A percentile compares a stretch with the other conserved stretches of the same genome.
Conservation (phyloP, 2,329 filamentous ascomycete genomes). For the Claviceps cyperi region DNA sequence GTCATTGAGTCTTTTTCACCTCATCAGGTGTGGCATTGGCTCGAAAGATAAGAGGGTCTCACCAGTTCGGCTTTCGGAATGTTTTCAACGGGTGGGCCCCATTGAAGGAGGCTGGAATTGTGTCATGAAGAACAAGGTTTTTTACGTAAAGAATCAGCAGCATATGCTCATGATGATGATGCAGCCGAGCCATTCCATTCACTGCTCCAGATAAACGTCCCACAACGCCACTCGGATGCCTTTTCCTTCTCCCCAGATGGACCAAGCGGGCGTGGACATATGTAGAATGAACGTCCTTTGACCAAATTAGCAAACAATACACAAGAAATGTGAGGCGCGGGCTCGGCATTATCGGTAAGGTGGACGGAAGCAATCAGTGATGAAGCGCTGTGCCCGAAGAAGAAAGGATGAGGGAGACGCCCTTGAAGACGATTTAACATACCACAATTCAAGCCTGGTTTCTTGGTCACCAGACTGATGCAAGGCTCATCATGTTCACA, state of each 20-base stretch:
- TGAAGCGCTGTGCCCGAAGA: too few relatives aligned
- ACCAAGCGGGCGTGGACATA: slow-evolving; percentile 59
- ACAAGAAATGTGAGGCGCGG: background rate
- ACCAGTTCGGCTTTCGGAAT: too few relatives aligned
- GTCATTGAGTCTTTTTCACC: too few relatives aligned
- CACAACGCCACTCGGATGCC: slow-evolving; percentile 74
- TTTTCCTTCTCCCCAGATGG: slow-evolving; percentile 75
- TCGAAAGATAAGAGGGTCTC: too few relatives aligned
- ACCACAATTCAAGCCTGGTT: slow-evolving; percentile 71
- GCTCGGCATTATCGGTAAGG: background rate
- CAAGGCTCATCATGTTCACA: slow-evolving; percentile 88
- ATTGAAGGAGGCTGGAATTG: too few relatives aligned
- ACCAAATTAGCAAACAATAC: background rate
- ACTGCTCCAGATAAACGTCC: slow-evolving; percentile 63
- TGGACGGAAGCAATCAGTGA: background rate
- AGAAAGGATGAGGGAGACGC: too few relatives aligned
- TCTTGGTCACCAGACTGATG: slow-evolving; percentile 71
- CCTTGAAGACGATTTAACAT: slow-evolving; percentile 17
- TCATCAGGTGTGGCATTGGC: too few relatives aligned
- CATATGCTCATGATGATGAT: background rate
- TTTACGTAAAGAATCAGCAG: too few relatives aligned
- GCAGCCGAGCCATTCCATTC: slow-evolving; percentile 31
- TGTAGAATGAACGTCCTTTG: slow-evolving; percentile 47
- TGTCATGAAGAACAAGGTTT: too few relatives aligned
- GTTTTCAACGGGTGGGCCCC: too few relatives aligned